phyloP scores from a whole-genome alignment of 1,284 basidiomycete species.

The Pseudozyma thailandica region DNA sequence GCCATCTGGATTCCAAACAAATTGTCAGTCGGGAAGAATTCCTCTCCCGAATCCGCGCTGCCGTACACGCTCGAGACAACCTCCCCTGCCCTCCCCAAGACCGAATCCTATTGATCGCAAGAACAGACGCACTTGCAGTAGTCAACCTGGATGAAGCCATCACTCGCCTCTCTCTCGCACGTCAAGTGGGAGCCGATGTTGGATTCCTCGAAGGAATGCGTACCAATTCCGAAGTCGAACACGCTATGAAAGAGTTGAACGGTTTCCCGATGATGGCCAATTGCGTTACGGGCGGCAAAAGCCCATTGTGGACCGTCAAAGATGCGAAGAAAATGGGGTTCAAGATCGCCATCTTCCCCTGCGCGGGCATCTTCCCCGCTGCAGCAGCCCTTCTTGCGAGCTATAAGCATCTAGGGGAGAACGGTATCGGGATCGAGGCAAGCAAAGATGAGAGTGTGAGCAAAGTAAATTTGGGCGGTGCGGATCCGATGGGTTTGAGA shows the following conservation, averaged over 20 bases:
- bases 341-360: conserved; percentile 49
- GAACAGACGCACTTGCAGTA: conserved; percentile 83
- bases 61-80: conserved; percentile 67
- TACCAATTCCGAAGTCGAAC: conserved; percentile 75
- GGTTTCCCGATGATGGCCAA: conserved; percentile 41
- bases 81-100: conserved; percentile 76
- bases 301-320: conserved; percentile 33
- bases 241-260: conserved; percentile 75
- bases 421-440: conserved; percentile 41
- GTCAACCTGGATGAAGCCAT: conserved; percentile 83
- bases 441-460: background rate
- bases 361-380: conserved; percentile 46
- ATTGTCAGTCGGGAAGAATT: conserved; percentile 82
- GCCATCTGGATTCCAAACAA: conserved; percentile 82
- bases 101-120: conserved; percentile 81
- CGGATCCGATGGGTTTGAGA: conserved; percentile 30
- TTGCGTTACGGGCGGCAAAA: conserved; percentile 44
- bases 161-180: conserved; percentile 76
- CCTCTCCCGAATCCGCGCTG: conserved; percentile 79
- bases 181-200: conserved; percentile 80
- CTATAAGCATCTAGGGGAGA: conserved; percentile 67
- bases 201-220: conserved; percentile 80
- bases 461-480: conserved; percentile 31
- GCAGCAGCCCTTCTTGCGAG: conserved; percentile 27
- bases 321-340: conserved; percentile 30